These are phyloP conservation scores for Yamadazyma blattariae DNA, from an alignment of 1,139 yeast species.

Conservation along the genomic window DNA sequence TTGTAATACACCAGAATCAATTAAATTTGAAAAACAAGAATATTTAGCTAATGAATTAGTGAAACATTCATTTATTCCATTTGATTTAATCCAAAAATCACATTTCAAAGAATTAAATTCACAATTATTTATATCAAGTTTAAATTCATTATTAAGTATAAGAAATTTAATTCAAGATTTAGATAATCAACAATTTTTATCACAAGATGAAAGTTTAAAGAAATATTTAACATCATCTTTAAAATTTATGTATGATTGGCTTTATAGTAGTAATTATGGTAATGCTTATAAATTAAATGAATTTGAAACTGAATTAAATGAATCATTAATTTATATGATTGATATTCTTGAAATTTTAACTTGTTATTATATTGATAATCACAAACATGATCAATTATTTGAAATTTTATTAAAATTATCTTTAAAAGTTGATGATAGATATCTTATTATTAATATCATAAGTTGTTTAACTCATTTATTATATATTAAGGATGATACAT, in stretches of 20 bases:
- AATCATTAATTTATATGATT: conserved; percentile 64
- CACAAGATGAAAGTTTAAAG: conserved; percentile 51
- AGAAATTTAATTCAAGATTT: conserved; percentile 83
- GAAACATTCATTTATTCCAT: conserved; percentile 37
- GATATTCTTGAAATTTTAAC: conserved; percentile 85
- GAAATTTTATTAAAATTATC: conserved; percentile 48
- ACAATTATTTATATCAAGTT: conserved; percentile 39
- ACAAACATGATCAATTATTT: conserved; percentile 61
- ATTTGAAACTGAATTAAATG: conserved; percentile 46
- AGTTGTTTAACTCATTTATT: conserved; percentile 43
- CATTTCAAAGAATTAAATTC: conserved; percentile 23
- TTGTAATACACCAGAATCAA: conserved; percentile 43
- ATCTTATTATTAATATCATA: conserved; percentile 44
- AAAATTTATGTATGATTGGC: conserved; percentile 44
- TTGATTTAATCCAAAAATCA: conserved; percentile 23
- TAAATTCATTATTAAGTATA: conserved; percentile 67
- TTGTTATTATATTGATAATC: conserved; percentile 75
- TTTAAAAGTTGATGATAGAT: conserved; percentile 50
- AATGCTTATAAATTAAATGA: conserved; percentile 18
- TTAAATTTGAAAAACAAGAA: conserved; percentile 48
- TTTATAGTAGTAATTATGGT: conserved; percentile 19
- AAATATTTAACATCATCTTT: conserved; percentile 46
- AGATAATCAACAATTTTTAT: conserved; percentile 76
- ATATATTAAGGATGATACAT: conserved; percentile 25
- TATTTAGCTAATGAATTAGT: conserved; percentile 52